phyloP scores from a whole-genome alignment of 352 stramenopile genomes.

The Phytophthora pistaciae region DNA sequence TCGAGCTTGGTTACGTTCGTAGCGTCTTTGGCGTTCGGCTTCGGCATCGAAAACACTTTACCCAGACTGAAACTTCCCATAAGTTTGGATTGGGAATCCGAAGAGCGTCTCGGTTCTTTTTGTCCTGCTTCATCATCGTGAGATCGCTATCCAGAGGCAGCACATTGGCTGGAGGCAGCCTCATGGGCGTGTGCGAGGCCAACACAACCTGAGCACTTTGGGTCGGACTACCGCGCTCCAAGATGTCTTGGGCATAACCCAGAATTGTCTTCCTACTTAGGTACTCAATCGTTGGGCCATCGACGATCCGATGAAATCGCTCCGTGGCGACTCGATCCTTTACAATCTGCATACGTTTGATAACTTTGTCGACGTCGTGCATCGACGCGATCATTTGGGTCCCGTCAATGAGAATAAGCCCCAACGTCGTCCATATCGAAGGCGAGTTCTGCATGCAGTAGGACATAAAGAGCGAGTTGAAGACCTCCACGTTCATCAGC shows the following conservation, averaged over 20 bases:
- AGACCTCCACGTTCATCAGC: slow-evolving; percentile 52
- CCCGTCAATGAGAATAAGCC: slow-evolving; percentile 29
- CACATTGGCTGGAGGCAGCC: background rate
- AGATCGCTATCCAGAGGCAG: background rate
- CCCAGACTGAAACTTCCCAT: background rate
- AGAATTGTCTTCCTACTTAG: background rate
- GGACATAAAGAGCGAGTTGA: slow-evolving; percentile 46
- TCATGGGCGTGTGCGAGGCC: background rate
- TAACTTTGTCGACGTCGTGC: slow-evolving; percentile 14
- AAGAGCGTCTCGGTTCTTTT: background rate
- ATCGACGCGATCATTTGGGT: slow-evolving; percentile 18
- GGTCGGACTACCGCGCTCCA: background rate
- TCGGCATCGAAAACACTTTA: slow-evolving; percentile 10
- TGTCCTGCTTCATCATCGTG: background rate
- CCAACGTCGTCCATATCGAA: slow-evolving; percentile 33
- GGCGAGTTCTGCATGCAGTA: slow-evolving; percentile 51
- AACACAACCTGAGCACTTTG: background rate
- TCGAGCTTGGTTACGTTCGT: slow-evolving; percentile 10
- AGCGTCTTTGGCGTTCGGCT: background rate
- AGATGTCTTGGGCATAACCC: background rate
- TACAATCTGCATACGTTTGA: slow-evolving; percentile 14
- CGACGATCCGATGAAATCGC: background rate
- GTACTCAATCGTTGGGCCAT: background rate
- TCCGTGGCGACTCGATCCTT: background rate
- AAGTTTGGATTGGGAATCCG: background rate